phyloP scores from a whole-genome alignment of 2,329 filamentous ascomycete species.

The Cladosporium austrohemisphaericum region DNA sequence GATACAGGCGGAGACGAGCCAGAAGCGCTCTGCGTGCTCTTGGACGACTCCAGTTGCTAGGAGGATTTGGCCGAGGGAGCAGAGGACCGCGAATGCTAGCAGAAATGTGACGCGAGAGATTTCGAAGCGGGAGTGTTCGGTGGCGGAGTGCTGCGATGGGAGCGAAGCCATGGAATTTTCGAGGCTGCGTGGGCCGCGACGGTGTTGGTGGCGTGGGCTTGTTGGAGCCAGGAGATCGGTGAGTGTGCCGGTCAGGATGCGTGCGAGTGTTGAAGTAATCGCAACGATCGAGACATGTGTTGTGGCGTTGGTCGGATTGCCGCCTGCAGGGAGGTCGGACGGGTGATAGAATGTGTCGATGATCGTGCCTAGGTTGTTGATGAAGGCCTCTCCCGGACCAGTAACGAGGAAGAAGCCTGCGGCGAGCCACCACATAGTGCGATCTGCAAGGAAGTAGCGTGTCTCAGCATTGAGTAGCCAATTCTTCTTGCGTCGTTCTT shows the following conservation, averaged over 20 bases:
- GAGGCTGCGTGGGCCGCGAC: slow-evolving; percentile 45
- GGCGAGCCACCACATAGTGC: slow-evolving; percentile 94
- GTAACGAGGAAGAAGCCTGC: slow-evolving; percentile 88
- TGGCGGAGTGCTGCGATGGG: slow-evolving; percentile 15
- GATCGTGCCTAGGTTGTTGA: slow-evolving; percentile 94
- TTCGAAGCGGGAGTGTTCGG: slow-evolving; percentile 41
- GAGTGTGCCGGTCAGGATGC: slow-evolving; percentile 82
- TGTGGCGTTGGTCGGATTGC: slow-evolving; percentile 58
- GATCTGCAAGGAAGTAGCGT: slow-evolving; percentile 74
- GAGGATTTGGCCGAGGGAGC: slow-evolving; percentile 70
- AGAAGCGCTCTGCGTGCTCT: slow-evolving; percentile 73
- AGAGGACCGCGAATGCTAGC: slow-evolving; percentile 66
- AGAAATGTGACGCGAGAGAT: slow-evolving; percentile 80
- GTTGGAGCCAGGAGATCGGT: slow-evolving; percentile 77
- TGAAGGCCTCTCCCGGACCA: slow-evolving; percentile 93
- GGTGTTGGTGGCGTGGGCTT: slow-evolving; percentile 51
- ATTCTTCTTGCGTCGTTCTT: slow-evolving; percentile 71
- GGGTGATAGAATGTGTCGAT: slow-evolving; percentile 78
- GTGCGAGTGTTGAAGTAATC: slow-evolving; percentile 82
- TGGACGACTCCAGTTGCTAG: slow-evolving; percentile 74
- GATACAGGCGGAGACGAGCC: slow-evolving; percentile 76
- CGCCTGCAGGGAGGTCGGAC: slow-evolving; percentile 46
- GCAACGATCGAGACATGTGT: slow-evolving; percentile 94
- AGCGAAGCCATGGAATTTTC: slow-evolving; percentile 39
- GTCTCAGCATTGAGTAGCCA: slow-evolving; percentile 93